Percentiles rank a stretch among this genome's conserved stretches.
Evolutionary conservation across 2,329 filamentous ascomycete species (phyloP).

Genomic region (Scytalidium sp.): DNA sequence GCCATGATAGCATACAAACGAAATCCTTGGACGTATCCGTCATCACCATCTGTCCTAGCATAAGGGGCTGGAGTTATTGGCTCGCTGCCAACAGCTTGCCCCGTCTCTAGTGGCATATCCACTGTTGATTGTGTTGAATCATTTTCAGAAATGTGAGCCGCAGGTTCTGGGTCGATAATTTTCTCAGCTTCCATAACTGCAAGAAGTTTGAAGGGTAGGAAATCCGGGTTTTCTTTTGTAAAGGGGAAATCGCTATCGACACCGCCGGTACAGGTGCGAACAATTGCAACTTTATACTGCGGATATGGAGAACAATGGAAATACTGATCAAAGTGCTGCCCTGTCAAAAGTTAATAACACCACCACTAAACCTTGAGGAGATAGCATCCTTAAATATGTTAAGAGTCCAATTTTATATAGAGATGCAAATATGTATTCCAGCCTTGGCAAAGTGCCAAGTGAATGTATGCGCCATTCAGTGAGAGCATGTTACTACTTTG

Average conservation of each 20-base stretch:
- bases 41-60: not conserved
- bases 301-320: not conserved
- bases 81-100: not conserved
- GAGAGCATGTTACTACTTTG: too few relatives aligned
- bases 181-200: not conserved
- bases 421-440: too few relatives aligned
- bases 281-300: too few relatives aligned
- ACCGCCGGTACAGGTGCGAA: too few relatives aligned
- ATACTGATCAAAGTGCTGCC: not conserved
- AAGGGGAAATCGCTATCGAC: too few relatives aligned
- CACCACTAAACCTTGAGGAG: too few relatives aligned
- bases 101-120: not conserved
- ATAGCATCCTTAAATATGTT: too few relatives aligned
- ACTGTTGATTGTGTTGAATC: not conserved
- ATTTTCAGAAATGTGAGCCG: not conserved
- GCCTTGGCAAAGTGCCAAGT: too few relatives aligned
- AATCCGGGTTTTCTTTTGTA: too few relatives aligned
- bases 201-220: not conserved
- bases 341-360: not conserved
- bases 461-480: too few relatives aligned
- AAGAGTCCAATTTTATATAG: too few relatives aligned
- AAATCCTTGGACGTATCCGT: conserved; percentile 9
- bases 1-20: conserved; percentile 23
- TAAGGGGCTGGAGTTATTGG: not conserved
- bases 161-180: not conserved